Base-by-base conservation (phyloP, 352 stramenopile genomes). In the Phytopythium kandeliae region DNA sequence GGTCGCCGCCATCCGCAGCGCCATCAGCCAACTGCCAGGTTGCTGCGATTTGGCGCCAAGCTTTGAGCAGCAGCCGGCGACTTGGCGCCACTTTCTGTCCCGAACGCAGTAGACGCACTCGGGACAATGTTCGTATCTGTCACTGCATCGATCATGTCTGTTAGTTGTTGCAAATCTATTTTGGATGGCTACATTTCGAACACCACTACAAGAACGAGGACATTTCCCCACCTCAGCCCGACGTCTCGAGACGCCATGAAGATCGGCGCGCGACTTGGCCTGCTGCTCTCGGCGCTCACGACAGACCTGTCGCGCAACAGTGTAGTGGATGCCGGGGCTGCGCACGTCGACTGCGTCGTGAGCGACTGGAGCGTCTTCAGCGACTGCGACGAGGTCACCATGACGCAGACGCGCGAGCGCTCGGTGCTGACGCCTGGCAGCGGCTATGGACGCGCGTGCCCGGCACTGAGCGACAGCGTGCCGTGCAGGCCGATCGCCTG, bases 401-500 rank as follows among this genome's bases (percentile, higher is more conserved):
- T 64, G 55, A 68, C 55, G 48, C 57, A 60, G 48, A 60, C 51
- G 12, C 60, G 63, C n/a, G 60, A 57, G 3, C 47, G 67, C 0
- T 49, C 48, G 36, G 43, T 76, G 13, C 42, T 71, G 40, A 41
- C 25, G 17, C 22, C 63, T 5, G 22, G 45, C 0, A 42, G 56
- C 26, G 67, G 57, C 2, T 65, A 53, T 31, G 63, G 58, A 3
- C 50, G 47, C n/a, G 28, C 48, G 9, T 76, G 66, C 40, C 55
- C 57, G 5, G 30, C 35, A 42, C 49, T 71, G 2, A 54, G 60
- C 15, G 60, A 79, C 41, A 58, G 25, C 8, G 46, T 62, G 22
- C 36, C 45, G 2, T 74, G 63, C 34, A 21, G 46, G 5, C 53
- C 63, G 0, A 34, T 73, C 15, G 48, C 41, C n/a, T 76, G 67